Percentiles rank a stretch among this genome's conserved stretches.
phyloP scores from a whole-genome alignment of 257 asterid species.

The Vinca minor region DNA sequence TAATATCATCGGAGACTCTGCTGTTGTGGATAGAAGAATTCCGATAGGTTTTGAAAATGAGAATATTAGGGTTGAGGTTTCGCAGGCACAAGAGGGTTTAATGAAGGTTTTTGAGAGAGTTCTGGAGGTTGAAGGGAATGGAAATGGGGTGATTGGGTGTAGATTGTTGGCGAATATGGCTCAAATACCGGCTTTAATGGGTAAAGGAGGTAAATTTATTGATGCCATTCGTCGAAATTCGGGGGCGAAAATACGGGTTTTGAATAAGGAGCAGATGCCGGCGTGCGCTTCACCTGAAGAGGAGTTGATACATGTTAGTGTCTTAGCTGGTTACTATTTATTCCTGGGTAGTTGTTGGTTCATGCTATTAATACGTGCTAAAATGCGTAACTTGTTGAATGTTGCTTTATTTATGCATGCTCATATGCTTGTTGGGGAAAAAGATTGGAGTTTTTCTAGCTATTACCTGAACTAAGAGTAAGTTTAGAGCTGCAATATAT shows the following conservation, averaged over 20 bases:
- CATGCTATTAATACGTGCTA: too few relatives aligned
- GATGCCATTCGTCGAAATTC: constrained; percentile 32
- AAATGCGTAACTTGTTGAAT: too few relatives aligned
- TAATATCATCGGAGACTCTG: constrained; percentile 37
- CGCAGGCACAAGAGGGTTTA: constrained; percentile 49
- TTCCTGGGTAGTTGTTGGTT: too few relatives aligned
- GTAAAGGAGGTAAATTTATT: constrained; percentile 43
- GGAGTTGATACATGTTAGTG: constrained; percentile 48
- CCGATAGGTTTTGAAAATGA: constrained; percentile 3
- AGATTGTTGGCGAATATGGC: constrained; percentile 33
- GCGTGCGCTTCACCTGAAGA: constrained; percentile 39
- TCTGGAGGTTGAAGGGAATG: constrained; percentile 40
- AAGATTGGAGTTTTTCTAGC: too few relatives aligned
- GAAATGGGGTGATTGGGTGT: constrained; percentile 27
- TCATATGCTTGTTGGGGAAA: too few relatives aligned
- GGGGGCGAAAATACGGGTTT: constrained; percentile 40
- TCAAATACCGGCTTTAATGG: constrained; percentile 45
- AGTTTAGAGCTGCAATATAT: too few relatives aligned
- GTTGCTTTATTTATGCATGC: too few relatives aligned
- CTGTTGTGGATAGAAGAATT: constrained; percentile 25
- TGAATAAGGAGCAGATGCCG: constrained; percentile 40
- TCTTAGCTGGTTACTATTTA: too few relatives aligned
- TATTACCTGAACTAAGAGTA: too few relatives aligned
- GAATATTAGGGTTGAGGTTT: constrained; percentile 28
- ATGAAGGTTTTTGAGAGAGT: constrained; percentile 52